These are phyloP conservation scores for Debaryomyces nepalensis DNA, from an alignment of 1,139 yeast species.

Conservation along the genomic window DNA sequence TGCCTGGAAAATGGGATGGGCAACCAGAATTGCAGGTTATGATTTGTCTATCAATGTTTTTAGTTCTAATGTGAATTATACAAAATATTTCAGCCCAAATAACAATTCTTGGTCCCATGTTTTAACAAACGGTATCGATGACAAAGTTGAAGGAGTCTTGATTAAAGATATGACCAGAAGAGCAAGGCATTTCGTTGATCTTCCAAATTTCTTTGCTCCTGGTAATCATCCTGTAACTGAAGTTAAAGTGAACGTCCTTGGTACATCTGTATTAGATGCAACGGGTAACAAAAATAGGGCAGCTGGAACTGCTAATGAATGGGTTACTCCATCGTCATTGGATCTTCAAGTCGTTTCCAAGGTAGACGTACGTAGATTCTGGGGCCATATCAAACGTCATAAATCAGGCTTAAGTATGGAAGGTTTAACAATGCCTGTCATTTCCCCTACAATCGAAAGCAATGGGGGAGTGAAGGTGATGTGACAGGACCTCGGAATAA, in stretches of 20 bases:
- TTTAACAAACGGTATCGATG: constrained; percentile 2
- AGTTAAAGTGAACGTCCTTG: background rate
- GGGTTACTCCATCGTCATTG: constrained; percentile 1
- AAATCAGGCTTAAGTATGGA: constrained; percentile 2
- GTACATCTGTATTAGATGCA: constrained; percentile 2
- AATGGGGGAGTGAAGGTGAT: background rate
- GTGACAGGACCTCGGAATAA: no score
- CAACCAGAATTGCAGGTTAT: background rate
- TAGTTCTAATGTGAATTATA: background rate
- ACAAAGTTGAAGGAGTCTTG: constrained; percentile 4
- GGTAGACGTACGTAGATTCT: constrained; percentile 4
- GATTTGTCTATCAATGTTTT: background rate
- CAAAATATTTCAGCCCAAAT: constrained; percentile 1
- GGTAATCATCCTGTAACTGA: constrained; percentile 4
- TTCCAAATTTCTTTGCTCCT: constrained; percentile 5
- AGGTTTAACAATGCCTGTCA: constrained; percentile 1
- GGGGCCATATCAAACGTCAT: constrained; percentile 3
- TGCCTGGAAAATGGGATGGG: constrained; percentile 9
- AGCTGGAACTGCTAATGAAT: constrained; percentile 4
- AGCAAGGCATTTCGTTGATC: constrained; percentile 2
- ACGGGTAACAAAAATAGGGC: constrained; percentile 1
- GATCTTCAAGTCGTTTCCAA: constrained; percentile 2
- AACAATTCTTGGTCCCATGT: constrained; percentile 1
- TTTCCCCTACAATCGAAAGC: background rate
- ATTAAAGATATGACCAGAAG: constrained; percentile 7